Conservation (phyloP, 352 stramenopile genomes). For the Phytophthora macrochlamydospora region DNA sequence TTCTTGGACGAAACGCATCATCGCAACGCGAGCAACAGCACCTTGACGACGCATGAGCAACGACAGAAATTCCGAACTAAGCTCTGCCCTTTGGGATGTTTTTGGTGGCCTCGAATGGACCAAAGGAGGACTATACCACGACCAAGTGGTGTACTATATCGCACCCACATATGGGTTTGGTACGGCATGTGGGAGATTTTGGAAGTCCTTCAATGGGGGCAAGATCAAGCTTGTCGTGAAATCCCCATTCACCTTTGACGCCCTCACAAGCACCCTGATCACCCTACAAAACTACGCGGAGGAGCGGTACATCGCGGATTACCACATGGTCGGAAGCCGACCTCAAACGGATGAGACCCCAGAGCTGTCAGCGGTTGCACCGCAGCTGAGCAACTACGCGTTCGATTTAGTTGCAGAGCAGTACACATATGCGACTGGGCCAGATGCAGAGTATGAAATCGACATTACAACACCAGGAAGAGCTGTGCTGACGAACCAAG, state of each 20-base stretch:
- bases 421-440: background rate
- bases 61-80: too few species aligned
- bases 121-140: too few species aligned
- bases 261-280: background rate
- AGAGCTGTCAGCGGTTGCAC: background rate
- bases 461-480: background rate
- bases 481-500: background rate
- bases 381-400: background rate
- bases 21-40: too few species aligned
- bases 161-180: too few species aligned
- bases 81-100: too few species aligned
- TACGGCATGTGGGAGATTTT: too few species aligned
- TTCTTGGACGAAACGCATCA: too few species aligned
- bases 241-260: background rate
- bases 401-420: background rate
- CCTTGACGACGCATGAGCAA: too few species aligned
- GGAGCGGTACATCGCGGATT: constrained; percentile 1
- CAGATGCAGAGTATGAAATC: background rate
- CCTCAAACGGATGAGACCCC: background rate
- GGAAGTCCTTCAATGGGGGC: background rate
- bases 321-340: background rate
- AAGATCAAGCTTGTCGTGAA: constrained; percentile 3
- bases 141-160: too few species aligned
- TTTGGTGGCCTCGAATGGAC: too few species aligned
- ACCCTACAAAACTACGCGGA: background rate